phyloP scores from a whole-genome alignment of 1,284 basidiomycete genomes.

The Puccinia brachypodii region DNA sequence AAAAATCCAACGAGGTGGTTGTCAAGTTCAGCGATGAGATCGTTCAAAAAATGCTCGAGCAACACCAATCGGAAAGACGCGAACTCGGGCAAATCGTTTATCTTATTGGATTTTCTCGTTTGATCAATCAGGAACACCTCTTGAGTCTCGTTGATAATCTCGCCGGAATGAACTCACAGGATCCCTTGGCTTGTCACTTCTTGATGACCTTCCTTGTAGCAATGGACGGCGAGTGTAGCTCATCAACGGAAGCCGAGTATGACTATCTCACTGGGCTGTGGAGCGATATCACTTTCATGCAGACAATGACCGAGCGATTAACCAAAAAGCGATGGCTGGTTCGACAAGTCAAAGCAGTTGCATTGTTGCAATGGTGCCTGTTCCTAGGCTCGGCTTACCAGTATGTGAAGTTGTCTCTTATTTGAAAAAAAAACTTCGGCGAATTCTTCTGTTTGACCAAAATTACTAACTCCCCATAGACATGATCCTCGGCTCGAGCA shows the following conservation, averaged over 20 bases:
- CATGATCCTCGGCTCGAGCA: constrained; percentile 65
- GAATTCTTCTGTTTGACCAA: not conserved
- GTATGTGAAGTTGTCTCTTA: constrained; percentile 16
- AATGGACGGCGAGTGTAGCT: constrained; percentile 40
- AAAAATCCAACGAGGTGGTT: constrained; percentile 35
- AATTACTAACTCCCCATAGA: constrained; percentile 67
- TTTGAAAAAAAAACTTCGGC: not conserved
- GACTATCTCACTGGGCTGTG: constrained; percentile 30
- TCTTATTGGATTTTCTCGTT: constrained; percentile 43
- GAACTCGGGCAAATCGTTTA: constrained; percentile 46
- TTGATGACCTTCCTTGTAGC: constrained; percentile 44
- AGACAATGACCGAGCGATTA: constrained; percentile 30
- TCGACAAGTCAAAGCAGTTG: constrained; percentile 45
- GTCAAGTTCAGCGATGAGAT: constrained; percentile 49
- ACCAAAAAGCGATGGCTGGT: constrained; percentile 44
- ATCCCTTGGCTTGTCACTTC: constrained; percentile 45
- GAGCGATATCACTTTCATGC: constrained; percentile 38
- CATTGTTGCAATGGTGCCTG: constrained; percentile 47
- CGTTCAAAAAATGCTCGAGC: constrained; percentile 47
- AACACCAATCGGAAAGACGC: constrained; percentile 46
- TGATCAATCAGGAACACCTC: constrained; percentile 25
- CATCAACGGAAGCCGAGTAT: constrained; percentile 26
- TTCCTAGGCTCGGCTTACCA: constrained; percentile 47
- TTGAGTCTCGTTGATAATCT: constrained; percentile 32
- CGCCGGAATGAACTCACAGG: constrained; percentile 42